A percentile compares a stretch with the other conserved stretches of the same genome.
Evolutionary conservation across 352 stramenopile species (phyloP).

Genomic region (Hyaloperonospora arabidopsidis): DNA sequence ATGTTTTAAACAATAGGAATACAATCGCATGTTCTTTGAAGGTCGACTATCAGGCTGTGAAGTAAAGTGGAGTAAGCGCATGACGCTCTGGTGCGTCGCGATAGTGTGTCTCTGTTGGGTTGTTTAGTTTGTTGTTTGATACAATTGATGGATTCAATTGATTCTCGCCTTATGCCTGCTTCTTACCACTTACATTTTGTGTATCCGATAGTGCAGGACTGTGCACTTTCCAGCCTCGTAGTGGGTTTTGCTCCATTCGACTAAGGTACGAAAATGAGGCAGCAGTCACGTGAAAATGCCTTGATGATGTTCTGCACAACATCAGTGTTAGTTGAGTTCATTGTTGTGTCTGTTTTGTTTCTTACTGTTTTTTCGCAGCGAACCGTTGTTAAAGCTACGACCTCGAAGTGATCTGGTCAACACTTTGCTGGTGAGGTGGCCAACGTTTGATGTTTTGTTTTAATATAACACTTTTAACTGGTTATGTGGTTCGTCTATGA

Average conservation of each 20-base stretch:
- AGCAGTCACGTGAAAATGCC: not conserved
- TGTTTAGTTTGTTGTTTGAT: not conserved
- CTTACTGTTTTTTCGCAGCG: slow-evolving; percentile 25
- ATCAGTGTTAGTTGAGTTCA: not conserved
- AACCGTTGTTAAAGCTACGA: slow-evolving; percentile 75
- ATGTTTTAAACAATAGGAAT: slow-evolving; percentile 42
- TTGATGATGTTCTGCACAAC: too few relatives aligned
- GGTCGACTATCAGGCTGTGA: slow-evolving; percentile 64
- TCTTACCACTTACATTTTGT: too few relatives aligned
- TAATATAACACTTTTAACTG: not conserved
- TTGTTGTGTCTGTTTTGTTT: not conserved
- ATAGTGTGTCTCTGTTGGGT: not conserved
- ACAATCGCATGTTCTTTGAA: slow-evolving; percentile 80
- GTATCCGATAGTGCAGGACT: slow-evolving; percentile 48
- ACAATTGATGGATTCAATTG: too few relatives aligned
- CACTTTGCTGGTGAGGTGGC: slow-evolving; percentile 55
- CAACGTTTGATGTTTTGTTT: too few relatives aligned
- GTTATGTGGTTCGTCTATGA: not conserved
- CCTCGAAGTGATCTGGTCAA: slow-evolving; percentile 81
- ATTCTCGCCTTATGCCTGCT: too few relatives aligned
- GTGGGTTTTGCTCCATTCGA: slow-evolving; percentile 78
- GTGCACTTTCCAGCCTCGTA: slow-evolving; percentile 67
- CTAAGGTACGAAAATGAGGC: slow-evolving; percentile 38
- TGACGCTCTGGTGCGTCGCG: slow-evolving; percentile 74
- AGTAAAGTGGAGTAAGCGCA: slow-evolving; percentile 86